phyloP scores from a whole-genome alignment of 306 rosid species.

The Corylus heterophylla region DNA sequence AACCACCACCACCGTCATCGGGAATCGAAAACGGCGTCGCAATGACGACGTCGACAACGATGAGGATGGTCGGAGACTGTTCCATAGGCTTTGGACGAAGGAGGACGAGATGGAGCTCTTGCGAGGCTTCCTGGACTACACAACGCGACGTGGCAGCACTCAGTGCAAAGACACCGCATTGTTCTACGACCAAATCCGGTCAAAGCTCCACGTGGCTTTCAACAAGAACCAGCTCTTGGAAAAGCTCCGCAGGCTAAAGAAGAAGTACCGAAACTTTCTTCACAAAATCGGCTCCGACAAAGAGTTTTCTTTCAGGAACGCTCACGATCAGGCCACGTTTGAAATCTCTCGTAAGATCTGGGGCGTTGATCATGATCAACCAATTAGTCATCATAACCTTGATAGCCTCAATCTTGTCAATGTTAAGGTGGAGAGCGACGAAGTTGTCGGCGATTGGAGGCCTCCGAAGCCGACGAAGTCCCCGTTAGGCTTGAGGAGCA shows the following conservation, averaged over 20 bases:
- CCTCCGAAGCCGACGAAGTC: constrained; percentile 47
- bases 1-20: constrained; percentile 15
- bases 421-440: constrained; percentile 39
- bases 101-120: constrained; percentile 66
- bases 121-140: constrained; percentile 51
- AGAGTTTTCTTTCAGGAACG: constrained; percentile 59
- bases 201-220: constrained; percentile 51
- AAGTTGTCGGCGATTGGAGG: constrained; percentile 25
- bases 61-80: constrained; percentile 42
- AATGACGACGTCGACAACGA: constrained; percentile 10
- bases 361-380: constrained; percentile 43
- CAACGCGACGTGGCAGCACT: constrained; percentile 26
- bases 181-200: constrained; percentile 63
- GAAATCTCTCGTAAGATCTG: constrained; percentile 87
- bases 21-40: constrained; percentile 17
- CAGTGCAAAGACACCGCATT: constrained; percentile 48
- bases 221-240: constrained; percentile 66
- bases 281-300: constrained; percentile 48
- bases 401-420: constrained; percentile 23
- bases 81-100: constrained; percentile 62
- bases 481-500: constrained; percentile 32
- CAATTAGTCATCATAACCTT: constrained; percentile 24
- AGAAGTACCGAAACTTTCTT: constrained; percentile 58
- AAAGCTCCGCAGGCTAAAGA: constrained; percentile 75
- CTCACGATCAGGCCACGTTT: constrained; percentile 71